Evolutionary conservation across 129 eudicot species (phyloP).

Genomic region (Chrysanthemum seticuspe): DNA sequence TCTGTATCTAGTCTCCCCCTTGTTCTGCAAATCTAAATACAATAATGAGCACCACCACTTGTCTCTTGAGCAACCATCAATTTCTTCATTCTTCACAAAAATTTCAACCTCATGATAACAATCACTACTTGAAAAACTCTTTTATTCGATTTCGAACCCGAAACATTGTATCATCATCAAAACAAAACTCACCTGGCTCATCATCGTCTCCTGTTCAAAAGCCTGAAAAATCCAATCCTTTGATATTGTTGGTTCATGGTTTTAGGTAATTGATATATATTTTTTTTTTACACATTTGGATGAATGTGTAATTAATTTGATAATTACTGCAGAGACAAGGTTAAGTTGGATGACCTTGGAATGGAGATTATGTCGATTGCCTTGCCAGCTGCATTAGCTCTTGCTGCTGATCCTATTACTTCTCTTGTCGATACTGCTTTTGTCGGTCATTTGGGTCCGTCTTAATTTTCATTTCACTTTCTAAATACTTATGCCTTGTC

Average conservation of each 20-base stretch:
- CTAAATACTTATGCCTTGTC: too few species aligned
- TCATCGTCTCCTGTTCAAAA: conserved; percentile 21
- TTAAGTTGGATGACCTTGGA: conserved; percentile 66
- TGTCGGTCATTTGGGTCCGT: conserved; percentile 83
- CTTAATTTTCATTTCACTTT: background rate
- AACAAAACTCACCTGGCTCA: conserved; percentile 32
- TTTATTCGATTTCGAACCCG: conserved; percentile 36
- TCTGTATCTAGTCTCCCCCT: conserved; percentile 11
- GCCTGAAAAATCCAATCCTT: conserved; percentile 16
- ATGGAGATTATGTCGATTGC: conserved; percentile 85
- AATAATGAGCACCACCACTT: conserved; percentile 30
- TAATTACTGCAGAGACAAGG: conserved; percentile 45
- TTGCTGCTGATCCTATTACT: conserved; percentile 88
- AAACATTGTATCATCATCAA: conserved; percentile 36
- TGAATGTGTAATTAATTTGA: background rate
- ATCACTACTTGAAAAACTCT: conserved; percentile 18
- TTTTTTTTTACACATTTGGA: too few species aligned
- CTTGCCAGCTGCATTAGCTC: conserved; percentile 89
- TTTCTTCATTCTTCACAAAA: conserved; percentile 19
- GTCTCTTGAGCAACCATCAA: conserved; percentile 26
- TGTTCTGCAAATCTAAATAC: conserved; percentile 15
- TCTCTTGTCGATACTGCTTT: conserved; percentile 88
- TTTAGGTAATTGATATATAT: conserved; percentile 23
- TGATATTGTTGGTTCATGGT: conserved; percentile 22
- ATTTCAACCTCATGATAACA: conserved; percentile 10